Evolutionary conservation across 2,329 filamentous ascomycete species (phyloP).

Genomic region (Botrytis cinerea): DNA sequence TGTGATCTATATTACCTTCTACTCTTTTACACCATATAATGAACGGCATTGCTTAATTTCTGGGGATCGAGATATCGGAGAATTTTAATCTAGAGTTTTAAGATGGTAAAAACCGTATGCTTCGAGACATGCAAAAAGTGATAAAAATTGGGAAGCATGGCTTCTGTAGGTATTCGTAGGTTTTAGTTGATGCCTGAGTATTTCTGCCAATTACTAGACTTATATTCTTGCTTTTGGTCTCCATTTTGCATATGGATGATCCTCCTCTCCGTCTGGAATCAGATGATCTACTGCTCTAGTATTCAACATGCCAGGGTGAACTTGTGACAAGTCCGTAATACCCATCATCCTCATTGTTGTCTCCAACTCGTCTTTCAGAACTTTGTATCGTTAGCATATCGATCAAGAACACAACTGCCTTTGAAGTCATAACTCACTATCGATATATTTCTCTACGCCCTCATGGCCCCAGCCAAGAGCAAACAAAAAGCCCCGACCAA

Average conservation of each 20-base stretch:
- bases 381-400: slow-evolving; percentile 37
- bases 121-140: not conserved
- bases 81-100: not conserved
- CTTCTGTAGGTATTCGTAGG: not conserved
- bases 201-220: not conserved
- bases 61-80: not conserved
- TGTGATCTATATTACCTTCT: no score
- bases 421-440: slow-evolving; percentile 48
- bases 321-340: slow-evolving; percentile 59
- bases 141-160: not conserved
- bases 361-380: slow-evolving; percentile 61
- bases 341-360: slow-evolving; percentile 68
- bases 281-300: slow-evolving; percentile 52
- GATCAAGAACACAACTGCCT: not conserved
- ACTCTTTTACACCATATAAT: not conserved
- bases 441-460: slow-evolving; percentile 54
- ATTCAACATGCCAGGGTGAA: slow-evolving; percentile 63
- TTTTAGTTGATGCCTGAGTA: not conserved
- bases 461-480: slow-evolving; percentile 62
- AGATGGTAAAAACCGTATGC: not conserved
- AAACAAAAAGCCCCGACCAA: slow-evolving; percentile 63
- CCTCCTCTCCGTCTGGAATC: slow-evolving; percentile 45
- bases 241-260: slow-evolving; percentile 50
- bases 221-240: slow-evolving; percentile 40
- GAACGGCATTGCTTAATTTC: not conserved